A percentile compares a stretch with the other conserved stretches of the same genome.
These are phyloP conservation scores for Cladosporium sp. DNA, from an alignment of 2,329 filamentous ascomycete genomes.

Conservation along the genomic window DNA sequence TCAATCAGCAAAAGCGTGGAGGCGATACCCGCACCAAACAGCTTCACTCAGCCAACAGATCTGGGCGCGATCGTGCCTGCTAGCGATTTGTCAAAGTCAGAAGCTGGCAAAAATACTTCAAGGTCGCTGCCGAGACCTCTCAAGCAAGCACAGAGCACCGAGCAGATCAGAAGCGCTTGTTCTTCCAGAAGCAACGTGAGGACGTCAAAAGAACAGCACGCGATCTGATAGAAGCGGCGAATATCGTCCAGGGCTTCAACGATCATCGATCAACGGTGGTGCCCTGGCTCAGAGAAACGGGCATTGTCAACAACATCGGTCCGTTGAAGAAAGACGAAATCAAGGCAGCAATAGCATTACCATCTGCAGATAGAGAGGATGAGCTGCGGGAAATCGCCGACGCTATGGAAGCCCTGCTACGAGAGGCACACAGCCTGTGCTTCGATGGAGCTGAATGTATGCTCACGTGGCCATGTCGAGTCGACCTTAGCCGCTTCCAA, in stretches of 20 bases:
- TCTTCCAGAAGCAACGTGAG: slow-evolving; percentile 13
- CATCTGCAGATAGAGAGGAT: background rate
- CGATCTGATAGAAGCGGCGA: slow-evolving; percentile 1
- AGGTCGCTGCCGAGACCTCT: background rate
- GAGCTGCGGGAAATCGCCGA: background rate
- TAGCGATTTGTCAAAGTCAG: slow-evolving; percentile 10
- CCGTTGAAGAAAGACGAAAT: slow-evolving; percentile 20
- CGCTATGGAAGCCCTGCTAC: slow-evolving; percentile 7
- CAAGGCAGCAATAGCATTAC: slow-evolving; percentile 10
- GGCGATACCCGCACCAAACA: slow-evolving; percentile 3
- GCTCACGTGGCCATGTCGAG: slow-evolving; percentile 20
- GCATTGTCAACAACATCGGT: slow-evolving; percentile 14
- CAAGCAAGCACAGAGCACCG: background rate
- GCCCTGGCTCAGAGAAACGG: slow-evolving; percentile 18
- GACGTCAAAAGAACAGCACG: slow-evolving; percentile 1
- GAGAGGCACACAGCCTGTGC: slow-evolving; percentile 16
- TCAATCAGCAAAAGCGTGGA: slow-evolving; percentile 14
- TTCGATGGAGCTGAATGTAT: slow-evolving; percentile 21
- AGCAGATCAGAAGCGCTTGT: background rate
- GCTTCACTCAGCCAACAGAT: slow-evolving; percentile 1
- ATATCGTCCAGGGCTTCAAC: slow-evolving; percentile 18
- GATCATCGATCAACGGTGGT: slow-evolving; percentile 15
- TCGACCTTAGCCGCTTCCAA: slow-evolving; percentile 20
- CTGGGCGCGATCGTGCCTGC: slow-evolving; percentile 10
- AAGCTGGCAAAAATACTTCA: slow-evolving; percentile 14